A percentile compares a stretch with the other conserved stretches of the same genome.
Evolutionary conservation across 2,329 filamentous ascomycete genomes (phyloP).

Genomic region (Aspergillus felis): DNA sequence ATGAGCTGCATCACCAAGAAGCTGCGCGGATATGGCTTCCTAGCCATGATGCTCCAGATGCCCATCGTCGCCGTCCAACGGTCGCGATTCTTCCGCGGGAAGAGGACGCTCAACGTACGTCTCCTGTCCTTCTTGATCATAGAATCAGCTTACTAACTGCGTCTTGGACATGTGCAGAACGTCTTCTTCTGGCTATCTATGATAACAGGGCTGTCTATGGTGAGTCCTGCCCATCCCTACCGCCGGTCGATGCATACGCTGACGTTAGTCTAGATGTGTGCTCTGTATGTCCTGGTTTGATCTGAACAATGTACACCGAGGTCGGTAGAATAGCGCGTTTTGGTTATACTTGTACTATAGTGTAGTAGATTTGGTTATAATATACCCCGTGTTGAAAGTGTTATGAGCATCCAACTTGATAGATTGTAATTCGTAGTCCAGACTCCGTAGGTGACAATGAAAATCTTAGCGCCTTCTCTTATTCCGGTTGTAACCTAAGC

Average conservation of each 20-base stretch:
- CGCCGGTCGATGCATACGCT: constrained; percentile 1
- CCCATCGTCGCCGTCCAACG: constrained; percentile 91
- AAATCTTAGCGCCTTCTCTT: background rate
- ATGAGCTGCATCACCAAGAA: constrained; percentile 99
- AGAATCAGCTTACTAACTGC: background rate
- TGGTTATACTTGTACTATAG: background rate
- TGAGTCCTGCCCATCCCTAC: constrained; percentile 43
- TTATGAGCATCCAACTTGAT: background rate
- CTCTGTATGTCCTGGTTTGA: constrained; percentile 54
- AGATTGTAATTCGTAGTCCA: background rate
- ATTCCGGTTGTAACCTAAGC: background rate
- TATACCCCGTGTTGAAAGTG: background rate
- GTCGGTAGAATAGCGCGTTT: constrained; percentile 5
- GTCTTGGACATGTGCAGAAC: constrained; percentile 47
- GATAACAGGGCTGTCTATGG: constrained; percentile 78
- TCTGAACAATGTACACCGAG: constrained; percentile 21
- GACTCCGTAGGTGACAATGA: background rate
- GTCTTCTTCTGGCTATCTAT: constrained; percentile 89
- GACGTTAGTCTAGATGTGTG: constrained; percentile 50
- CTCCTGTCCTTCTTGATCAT: background rate
- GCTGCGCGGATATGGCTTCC: constrained; percentile 85
- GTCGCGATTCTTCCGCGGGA: constrained; percentile 69
- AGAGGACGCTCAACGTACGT: constrained; percentile 68
- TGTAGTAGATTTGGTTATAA: background rate
- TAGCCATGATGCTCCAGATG: constrained; percentile 94